Evolutionary conservation across 306 rosid genomes (phyloP).

Genomic region (Trifolium repens): DNA sequence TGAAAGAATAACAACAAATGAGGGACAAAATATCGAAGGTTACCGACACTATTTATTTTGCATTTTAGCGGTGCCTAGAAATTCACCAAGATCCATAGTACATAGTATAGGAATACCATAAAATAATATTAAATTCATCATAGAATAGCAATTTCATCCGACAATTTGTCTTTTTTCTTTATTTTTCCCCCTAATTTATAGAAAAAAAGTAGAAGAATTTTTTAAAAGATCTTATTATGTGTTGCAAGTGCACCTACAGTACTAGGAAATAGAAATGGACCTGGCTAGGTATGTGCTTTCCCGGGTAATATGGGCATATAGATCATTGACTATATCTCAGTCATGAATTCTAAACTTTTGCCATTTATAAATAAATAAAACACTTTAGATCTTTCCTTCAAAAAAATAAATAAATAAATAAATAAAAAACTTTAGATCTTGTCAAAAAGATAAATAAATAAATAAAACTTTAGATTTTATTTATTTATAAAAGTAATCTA

Average conservation of each 20-base stretch:
- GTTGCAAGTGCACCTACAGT: background rate
- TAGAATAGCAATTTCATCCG: too few relatives aligned
- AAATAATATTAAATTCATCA: background rate
- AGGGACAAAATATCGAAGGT: background rate
- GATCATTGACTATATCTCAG: background rate
- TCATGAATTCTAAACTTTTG: background rate
- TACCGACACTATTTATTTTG: conserved; percentile 7
- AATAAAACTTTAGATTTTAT: too few relatives aligned
- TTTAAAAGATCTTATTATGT: background rate
- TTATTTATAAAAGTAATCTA: too few relatives aligned
- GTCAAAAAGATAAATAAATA: too few relatives aligned
- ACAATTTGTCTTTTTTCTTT: background rate
- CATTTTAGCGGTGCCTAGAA: conserved; percentile 25
- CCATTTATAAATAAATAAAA: too few relatives aligned
- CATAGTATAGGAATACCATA: background rate
- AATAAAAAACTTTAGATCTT: too few relatives aligned
- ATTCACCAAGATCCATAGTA: background rate
- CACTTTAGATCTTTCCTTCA: too few relatives aligned
- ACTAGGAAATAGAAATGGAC: background rate
- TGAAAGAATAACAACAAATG: background rate
- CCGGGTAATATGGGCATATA: background rate
- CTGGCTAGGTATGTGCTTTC: background rate
- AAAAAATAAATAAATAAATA: too few relatives aligned
- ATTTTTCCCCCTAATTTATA: background rate
- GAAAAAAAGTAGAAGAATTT: background rate